Evolutionary conservation across 768 basidiomycete genomes (phyloP), one percentile per base, ranked within the genome.

Genomic region (Suillus plorans): DNA sequence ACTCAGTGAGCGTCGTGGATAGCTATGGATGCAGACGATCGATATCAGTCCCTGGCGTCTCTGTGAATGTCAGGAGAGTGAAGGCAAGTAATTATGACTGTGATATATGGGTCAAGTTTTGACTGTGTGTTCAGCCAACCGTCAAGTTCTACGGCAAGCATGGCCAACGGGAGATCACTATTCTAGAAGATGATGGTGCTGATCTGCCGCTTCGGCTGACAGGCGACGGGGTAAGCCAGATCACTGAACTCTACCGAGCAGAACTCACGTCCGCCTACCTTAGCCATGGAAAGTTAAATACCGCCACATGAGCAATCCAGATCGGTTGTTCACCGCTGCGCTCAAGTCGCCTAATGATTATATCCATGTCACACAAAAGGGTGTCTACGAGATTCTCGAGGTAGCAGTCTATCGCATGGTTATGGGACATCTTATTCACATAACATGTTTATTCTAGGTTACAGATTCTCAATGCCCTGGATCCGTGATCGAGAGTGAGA

Each of bases 281-380:
- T 69, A 98, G 95, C 95, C 97, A 8, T 99, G 97, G 97, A 82
- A 79, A 16, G 74, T 99, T 53, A 86, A 84, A 64, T 98, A 96
- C 74, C 86, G 86, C 39, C 83, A 80, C 42, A 72, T 75, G 8
- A 83, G 83, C 28, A 78, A 77, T 5, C 79, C 83, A 1, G 79
- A 79, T 34, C 74, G 75, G 50, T 66, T 81, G 9, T 71, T 79
- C 34, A 77, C 79, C 22, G 80, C 78, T 42, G 81, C 73, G 53
- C 75, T 89, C 55, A 80, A 74, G 25, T 85, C 84, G 56, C 85
- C 88, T 0, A 97, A 97, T 70, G 91, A 87, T 63, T 77, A 88
- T 60, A 82, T 97, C 28, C 80, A 78, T 56, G 91, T 95, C n/a
- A 81, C 79, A n/a, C 81, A 87, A n/a, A 85, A 84, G 63, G 95